A percentile compares a stretch with the other conserved stretches of the same genome.
These are phyloP conservation scores for Phytophthora macrochlamydospora DNA, from an alignment of 352 stramenopile species.

Conservation along the genomic window DNA sequence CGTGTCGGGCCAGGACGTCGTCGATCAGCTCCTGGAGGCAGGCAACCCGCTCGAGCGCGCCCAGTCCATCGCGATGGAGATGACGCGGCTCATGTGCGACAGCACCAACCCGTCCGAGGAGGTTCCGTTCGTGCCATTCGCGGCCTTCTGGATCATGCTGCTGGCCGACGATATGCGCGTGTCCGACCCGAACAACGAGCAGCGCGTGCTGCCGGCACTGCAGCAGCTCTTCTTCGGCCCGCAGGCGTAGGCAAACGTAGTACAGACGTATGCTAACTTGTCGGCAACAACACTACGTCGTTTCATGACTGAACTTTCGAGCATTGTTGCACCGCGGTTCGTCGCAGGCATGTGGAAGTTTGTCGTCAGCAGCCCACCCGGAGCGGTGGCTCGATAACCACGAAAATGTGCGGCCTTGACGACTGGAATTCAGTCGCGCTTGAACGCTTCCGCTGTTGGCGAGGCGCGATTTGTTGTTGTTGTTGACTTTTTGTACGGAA, in stretches of 20 bases:
- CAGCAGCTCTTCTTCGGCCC: constrained; percentile 46
- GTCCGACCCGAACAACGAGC: constrained; percentile 52
- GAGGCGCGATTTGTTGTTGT: too few species aligned
- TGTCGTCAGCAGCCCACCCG: not conserved
- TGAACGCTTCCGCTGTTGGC: too few species aligned
- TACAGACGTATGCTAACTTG: not conserved
- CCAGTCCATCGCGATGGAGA: constrained; percentile 42
- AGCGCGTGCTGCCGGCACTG: constrained; percentile 34
- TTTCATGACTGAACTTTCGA: constrained; percentile 9
- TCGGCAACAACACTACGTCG: constrained; percentile 1
- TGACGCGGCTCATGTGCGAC: constrained; percentile 48
- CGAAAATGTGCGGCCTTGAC: not conserved
- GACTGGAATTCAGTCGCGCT: not conserved
- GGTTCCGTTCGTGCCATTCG: constrained; percentile 56
- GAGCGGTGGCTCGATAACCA: not conserved
- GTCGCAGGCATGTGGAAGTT: not conserved
- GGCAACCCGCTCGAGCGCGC: constrained; percentile 39
- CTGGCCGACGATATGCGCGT: constrained; percentile 43
- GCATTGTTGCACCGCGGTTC: not conserved
- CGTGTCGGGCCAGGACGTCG: constrained; percentile 51
- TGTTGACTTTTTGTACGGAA: too few species aligned
- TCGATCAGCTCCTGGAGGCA: constrained; percentile 41
- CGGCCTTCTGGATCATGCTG: constrained; percentile 61
- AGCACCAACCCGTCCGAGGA: constrained; percentile 54
- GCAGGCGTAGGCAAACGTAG: not conserved